These are phyloP conservation scores for Abrus pulchellus DNA, from an alignment of 306 rosid genomes.

Conservation along the genomic window DNA sequence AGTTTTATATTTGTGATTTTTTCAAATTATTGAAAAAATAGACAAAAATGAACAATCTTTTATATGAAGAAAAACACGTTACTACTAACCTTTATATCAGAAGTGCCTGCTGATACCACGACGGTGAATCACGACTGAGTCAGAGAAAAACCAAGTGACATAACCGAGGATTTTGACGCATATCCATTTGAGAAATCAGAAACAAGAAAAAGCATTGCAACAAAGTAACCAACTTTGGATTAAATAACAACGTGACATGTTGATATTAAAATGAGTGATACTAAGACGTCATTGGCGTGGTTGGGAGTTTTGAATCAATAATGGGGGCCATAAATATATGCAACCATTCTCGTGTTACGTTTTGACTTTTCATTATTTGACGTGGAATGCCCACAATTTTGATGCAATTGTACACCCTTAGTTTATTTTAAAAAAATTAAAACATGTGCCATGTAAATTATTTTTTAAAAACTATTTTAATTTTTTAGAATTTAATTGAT, in stretches of 20 bases:
- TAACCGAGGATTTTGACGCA: neutral
- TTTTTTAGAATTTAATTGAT: too few species aligned
- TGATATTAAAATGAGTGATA: neutral
- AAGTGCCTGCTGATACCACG: neutral
- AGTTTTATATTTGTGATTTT: neutral
- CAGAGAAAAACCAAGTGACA: neutral
- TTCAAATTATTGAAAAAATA: too few species aligned
- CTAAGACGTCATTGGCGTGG: neutral
- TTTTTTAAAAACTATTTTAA: too few species aligned
- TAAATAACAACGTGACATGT: neutral
- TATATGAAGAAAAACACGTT: too few species aligned
- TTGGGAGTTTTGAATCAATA: neutral
- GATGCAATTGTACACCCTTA: neutral
- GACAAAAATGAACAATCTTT: too few species aligned
- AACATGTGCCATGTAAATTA: too few species aligned
- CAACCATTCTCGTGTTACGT: neutral
- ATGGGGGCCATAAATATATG: neutral
- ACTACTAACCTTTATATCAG: neutral
- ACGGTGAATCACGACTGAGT: neutral
- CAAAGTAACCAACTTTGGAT: neutral
- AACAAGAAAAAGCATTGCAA: neutral
- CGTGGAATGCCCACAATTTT: neutral
- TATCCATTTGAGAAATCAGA: neutral
- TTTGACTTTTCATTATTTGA: slow-evolving; percentile 13
- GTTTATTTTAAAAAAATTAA: too few species aligned